These are phyloP conservation scores for Lepiota venenata DNA, from an alignment of 768 basidiomycete species.

Conservation along the genomic window DNA sequence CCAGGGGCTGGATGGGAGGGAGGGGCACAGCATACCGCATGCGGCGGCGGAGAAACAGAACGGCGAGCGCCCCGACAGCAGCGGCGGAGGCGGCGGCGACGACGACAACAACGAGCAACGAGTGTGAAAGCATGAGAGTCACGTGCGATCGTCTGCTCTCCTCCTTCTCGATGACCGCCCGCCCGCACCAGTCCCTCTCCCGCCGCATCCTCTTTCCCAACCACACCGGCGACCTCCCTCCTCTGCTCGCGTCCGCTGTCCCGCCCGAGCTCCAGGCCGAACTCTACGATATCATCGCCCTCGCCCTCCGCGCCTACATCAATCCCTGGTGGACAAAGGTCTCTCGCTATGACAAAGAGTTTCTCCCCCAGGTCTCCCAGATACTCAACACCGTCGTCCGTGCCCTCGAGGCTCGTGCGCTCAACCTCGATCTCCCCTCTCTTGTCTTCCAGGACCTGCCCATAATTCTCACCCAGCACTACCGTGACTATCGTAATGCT, in stretches of 20 bases:
- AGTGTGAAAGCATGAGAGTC: conserved; percentile 25
- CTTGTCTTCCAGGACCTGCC: conserved; percentile 66
- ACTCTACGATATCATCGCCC: conserved; percentile 77
- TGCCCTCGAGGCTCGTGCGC: conserved; percentile 55
- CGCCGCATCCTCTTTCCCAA: conserved; percentile 66
- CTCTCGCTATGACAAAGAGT: conserved; percentile 78
- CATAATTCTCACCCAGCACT: conserved; percentile 69
- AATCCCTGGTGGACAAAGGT: conserved; percentile 87
- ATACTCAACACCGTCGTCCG: conserved; percentile 58
- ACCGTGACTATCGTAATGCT: conserved; percentile 73
- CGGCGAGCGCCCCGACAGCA: conserved; percentile 35
- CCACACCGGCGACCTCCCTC: conserved; percentile 38
- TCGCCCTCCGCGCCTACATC: conserved; percentile 74
- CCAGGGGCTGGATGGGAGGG: conserved; percentile 64
- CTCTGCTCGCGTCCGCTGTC: conserved; percentile 44
- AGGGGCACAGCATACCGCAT: conserved; percentile 39
- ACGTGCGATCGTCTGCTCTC: not conserved
- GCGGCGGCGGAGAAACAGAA: conserved; percentile 34
- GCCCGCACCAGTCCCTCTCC: conserved; percentile 36
- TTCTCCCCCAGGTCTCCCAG: conserved; percentile 67
- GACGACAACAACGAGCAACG: conserved; percentile 48
- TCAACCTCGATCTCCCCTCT: conserved; percentile 51
- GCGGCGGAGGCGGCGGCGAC: conserved; percentile 29
- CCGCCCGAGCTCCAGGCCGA: conserved; percentile 61
- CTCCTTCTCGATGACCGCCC: not conserved